phyloP scores from a whole-genome alignment of 371 early-diverging fungal genomes.

The Zancudomyces culisetae region DNA sequence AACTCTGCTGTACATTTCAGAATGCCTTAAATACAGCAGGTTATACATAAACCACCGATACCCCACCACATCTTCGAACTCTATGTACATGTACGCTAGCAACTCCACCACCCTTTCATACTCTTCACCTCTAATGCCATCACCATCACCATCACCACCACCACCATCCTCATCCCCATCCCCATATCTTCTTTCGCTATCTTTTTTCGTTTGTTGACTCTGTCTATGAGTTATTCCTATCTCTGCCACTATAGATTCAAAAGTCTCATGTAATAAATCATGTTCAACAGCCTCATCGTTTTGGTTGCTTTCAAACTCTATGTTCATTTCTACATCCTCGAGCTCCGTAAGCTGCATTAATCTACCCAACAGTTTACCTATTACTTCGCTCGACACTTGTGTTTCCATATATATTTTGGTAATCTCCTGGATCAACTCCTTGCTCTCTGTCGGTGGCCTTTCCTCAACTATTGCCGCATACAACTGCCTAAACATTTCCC shows the following conservation, averaged over 20 bases:
- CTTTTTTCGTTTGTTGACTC: no score
- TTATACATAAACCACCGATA: conserved; percentile 16
- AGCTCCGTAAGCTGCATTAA: conserved; percentile 5
- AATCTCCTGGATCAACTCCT: conserved; percentile 9
- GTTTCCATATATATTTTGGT: conserved; percentile 13
- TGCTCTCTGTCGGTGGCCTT: not conserved
- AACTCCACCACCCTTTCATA: conserved; percentile 2
- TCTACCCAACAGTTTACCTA: conserved; percentile 9
- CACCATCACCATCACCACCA: no score
- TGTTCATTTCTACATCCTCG: conserved; percentile 15
- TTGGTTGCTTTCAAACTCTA: conserved; percentile 6
- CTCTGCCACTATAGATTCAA: not conserved
- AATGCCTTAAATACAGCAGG: not conserved
- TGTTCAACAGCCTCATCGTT: conserved; percentile 8
- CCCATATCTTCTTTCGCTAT: no score
- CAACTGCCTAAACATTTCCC: conserved; percentile 6
- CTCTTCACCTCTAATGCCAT: not conserved
- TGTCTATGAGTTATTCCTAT: no score
- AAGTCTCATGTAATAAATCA: conserved; percentile 9
- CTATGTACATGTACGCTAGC: conserved; percentile 6
- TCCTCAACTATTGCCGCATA: not conserved
- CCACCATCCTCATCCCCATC: no score
- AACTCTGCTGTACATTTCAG: conserved; percentile 4
- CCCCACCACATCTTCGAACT: conserved; percentile 6
- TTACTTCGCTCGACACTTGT: conserved; percentile 6